Conservation (phyloP, 2,329 filamentous ascomycete species). For the Pseudocercospora musae region DNA sequence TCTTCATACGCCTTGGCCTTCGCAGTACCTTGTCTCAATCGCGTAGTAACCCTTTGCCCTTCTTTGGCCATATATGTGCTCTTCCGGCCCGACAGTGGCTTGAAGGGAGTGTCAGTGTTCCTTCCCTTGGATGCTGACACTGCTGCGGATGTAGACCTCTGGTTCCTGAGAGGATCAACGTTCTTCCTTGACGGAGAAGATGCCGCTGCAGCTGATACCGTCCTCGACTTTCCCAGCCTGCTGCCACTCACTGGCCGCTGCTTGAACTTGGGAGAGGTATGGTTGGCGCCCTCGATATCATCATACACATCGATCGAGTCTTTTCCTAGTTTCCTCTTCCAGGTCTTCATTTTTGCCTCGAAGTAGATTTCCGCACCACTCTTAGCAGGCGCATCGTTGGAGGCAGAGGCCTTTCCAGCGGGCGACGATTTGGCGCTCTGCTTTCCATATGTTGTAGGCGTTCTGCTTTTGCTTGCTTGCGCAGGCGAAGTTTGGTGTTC, state of each 20-base stretch:
- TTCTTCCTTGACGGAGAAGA: conserved; percentile 2
- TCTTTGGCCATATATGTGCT: neutral
- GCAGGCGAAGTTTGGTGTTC: conserved; percentile 12
- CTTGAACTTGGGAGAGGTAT: neutral
- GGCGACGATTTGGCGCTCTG: conserved; percentile 14
- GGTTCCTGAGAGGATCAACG: conserved; percentile 25
- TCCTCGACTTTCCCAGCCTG: neutral
- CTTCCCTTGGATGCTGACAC: conserved; percentile 5
- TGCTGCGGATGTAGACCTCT: conserved; percentile 2
- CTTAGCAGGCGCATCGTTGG: neutral
- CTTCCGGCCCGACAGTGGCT: conserved; percentile 24
- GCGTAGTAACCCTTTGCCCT: neutral
- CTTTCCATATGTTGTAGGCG: conserved; percentile 3
- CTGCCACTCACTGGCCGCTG: neutral
- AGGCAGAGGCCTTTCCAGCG: neutral
- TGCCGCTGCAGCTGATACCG: neutral
- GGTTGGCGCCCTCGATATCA: conserved; percentile 43
- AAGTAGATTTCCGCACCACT: conserved; percentile 9
- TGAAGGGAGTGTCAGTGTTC: conserved; percentile 28
- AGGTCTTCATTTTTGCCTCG: conserved; percentile 9
- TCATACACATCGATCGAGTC: conserved; percentile 39
- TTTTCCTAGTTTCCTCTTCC: conserved; percentile 14
- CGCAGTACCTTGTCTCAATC: neutral
- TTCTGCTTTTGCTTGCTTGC: neutral
- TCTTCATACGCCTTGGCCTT: neutral